A percentile compares a stretch with the other conserved stretches of the same genome.
These are phyloP conservation scores for Pythium grandisporangium DNA, from an alignment of 352 stramenopile species.

Conservation along the genomic window DNA sequence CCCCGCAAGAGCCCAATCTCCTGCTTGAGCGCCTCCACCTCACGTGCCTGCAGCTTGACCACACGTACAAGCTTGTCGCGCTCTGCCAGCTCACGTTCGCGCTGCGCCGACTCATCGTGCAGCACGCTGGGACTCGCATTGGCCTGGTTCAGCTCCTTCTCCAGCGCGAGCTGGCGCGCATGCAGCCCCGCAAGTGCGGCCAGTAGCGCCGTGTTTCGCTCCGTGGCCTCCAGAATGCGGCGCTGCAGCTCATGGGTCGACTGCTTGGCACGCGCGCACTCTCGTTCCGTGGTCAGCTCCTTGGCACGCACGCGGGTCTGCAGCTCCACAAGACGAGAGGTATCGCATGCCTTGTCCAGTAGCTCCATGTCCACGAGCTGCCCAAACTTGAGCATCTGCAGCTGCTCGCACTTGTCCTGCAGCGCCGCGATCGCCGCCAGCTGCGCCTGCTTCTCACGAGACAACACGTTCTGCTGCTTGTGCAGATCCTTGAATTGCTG, in stretches of 20 bases:
- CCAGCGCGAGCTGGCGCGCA: slow-evolving; percentile 69
- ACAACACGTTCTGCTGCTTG: slow-evolving; percentile 74
- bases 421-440: slow-evolving; percentile 56
- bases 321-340: slow-evolving; percentile 53
- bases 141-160: slow-evolving; percentile 78
- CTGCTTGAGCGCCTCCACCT: slow-evolving; percentile 87
- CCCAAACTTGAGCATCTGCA: slow-evolving; percentile 78
- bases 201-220: slow-evolving; percentile 82
- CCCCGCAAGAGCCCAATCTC: slow-evolving; percentile 81
- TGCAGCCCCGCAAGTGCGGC: slow-evolving; percentile 67
- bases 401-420: slow-evolving; percentile 59
- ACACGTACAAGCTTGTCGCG: slow-evolving; percentile 84
- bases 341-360: slow-evolving; percentile 83
- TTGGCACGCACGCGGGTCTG: slow-evolving; percentile 62
- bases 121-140: slow-evolving; percentile 28
- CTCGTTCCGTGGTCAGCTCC: slow-evolving; percentile 62
- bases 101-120: slow-evolving; percentile 35
- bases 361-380: slow-evolving; percentile 80
- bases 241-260: slow-evolving; percentile 53
- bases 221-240: slow-evolving; percentile 68
- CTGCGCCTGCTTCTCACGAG: slow-evolving; percentile 72
- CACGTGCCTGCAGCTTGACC: slow-evolving; percentile 87
- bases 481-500: slow-evolving; percentile 86
- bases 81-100: slow-evolving; percentile 78
- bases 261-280: slow-evolving; percentile 32